Evolutionary conservation across 2,329 filamentous ascomycete species (phyloP).

Genomic region (Fusarium lateritium): DNA sequence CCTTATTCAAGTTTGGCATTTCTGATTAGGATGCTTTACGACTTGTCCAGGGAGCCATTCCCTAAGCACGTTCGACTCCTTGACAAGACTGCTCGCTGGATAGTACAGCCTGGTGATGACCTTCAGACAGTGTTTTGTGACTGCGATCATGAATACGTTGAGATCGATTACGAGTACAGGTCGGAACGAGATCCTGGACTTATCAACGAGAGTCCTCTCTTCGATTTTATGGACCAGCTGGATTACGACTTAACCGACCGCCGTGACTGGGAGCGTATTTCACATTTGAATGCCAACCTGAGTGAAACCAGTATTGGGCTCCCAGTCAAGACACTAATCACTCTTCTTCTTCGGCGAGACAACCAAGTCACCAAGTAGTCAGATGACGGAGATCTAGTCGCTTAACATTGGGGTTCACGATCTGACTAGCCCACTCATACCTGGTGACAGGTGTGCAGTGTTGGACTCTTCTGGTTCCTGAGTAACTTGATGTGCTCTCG

Average conservation of each 20-base stretch:
- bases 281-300: too few species aligned
- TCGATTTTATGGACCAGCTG: too few species aligned
- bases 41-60: background rate
- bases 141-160: background rate
- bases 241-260: background rate
- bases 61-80: background rate
- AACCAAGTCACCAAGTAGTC: background rate
- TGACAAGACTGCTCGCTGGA: background rate
- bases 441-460: too few species aligned
- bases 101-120: background rate
- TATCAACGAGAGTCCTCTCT: too few species aligned
- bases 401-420: too few species aligned
- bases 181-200: background rate
- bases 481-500: too few species aligned
- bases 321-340: background rate
- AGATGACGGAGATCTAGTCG: too few species aligned
- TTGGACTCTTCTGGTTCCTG: too few species aligned
- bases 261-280: background rate
- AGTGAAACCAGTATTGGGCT: too few species aligned
- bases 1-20: background rate
- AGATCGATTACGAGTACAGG: background rate
- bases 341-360: conserved; percentile 6
- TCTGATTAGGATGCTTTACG: background rate
- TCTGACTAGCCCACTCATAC: too few species aligned
- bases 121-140: background rate